Evolutionary conservation across 805 yeast species (phyloP), one percentile per base, ranked within the genome.

Genomic region (Cephaloascus albidus): DNA sequence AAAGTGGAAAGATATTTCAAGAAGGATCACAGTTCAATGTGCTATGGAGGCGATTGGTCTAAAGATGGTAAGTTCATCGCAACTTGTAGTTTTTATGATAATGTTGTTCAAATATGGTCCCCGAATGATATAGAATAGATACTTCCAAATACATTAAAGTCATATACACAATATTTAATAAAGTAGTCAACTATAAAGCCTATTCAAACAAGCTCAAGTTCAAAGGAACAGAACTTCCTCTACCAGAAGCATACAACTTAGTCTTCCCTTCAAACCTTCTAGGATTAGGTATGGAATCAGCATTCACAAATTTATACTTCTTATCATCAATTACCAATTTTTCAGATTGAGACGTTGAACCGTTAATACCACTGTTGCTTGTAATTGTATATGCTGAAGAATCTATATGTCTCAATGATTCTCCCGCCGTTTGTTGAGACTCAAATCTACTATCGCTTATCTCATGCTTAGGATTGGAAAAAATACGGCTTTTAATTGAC

Each of bases 31-130:
- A 80, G 78, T 37, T 86, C 96, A 43, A 90, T 93, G 87, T 89
- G 90, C 40, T 90, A 90, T 52, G 98, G 97, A 0, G 96, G 95
- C 3, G 96, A 85, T 53, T 89, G 97, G 95, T 58, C 68, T 12
- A 51, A 53, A 2, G 65, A 66, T 3, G 76, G 68, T 4, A 56
- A 57, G 1, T 48, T 55, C 3, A 74, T 83, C 5, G 82, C 76
- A 3, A 88, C 96, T 1, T 90, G 97, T 56, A 87, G 96, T 40
- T 90, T 90, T 57, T 90, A 90, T 61, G 98, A 90, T 57, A 74
- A 75, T 40, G 76, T 84, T 16, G 71, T 90, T 2, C 96, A 89
- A 45, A 55, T 71, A 23, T 90, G 97, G 97, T 48, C 54, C 42
- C 62, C 61, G 18, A 36, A 41, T 18, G 38, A 33, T 12, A 20